A percentile compares a stretch with the other conserved stretches of the same genome.
Evolutionary conservation across 2,329 filamentous ascomycete genomes (phyloP).

Genomic region (Niveomyces coronatus): DNA sequence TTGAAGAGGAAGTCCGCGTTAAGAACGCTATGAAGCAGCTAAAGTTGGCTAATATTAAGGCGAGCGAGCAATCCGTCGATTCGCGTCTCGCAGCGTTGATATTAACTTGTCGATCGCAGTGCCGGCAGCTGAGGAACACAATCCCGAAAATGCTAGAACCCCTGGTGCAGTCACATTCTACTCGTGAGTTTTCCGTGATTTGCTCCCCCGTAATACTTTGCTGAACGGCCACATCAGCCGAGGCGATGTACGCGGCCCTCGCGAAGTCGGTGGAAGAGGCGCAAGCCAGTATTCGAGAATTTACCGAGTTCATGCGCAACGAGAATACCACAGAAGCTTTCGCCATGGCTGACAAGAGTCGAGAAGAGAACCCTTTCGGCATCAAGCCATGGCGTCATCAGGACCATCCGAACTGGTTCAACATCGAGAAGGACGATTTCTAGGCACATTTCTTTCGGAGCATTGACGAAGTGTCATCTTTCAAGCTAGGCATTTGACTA

Average conservation of each 20-base stretch:
- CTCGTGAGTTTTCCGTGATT: conserved; percentile 32
- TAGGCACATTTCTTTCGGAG: background rate
- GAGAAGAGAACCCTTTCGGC: conserved; percentile 41
- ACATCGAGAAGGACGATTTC: conserved; percentile 17
- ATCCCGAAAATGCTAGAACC: conserved; percentile 34
- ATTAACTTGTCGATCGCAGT: conserved; percentile 15
- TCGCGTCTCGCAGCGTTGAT: conserved; percentile 11
- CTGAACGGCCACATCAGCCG: conserved; percentile 28
- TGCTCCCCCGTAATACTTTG: background rate
- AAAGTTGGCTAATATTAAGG: conserved; percentile 45
- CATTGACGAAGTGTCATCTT: background rate
- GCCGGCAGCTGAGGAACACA: conserved; percentile 24
- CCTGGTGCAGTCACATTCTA: conserved; percentile 36
- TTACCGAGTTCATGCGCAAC: conserved; percentile 35
- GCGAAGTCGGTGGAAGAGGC: conserved; percentile 36
- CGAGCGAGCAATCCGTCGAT: conserved; percentile 17
- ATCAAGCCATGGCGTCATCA: conserved; percentile 50
- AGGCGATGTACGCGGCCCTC: conserved; percentile 37
- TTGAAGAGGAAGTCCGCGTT: conserved; percentile 35
- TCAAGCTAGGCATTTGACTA: no score
- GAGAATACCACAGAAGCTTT: conserved; percentile 40
- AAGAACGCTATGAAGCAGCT: conserved; percentile 39
- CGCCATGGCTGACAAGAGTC: conserved; percentile 41
- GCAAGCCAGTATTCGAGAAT: conserved; percentile 40
- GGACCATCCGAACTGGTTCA: conserved; percentile 50